A percentile compares a stretch with the other conserved stretches of the same genome.
Evolutionary conservation across 768 basidiomycete species (phyloP).

Genomic region (Phanerochaete carnosa): DNA sequence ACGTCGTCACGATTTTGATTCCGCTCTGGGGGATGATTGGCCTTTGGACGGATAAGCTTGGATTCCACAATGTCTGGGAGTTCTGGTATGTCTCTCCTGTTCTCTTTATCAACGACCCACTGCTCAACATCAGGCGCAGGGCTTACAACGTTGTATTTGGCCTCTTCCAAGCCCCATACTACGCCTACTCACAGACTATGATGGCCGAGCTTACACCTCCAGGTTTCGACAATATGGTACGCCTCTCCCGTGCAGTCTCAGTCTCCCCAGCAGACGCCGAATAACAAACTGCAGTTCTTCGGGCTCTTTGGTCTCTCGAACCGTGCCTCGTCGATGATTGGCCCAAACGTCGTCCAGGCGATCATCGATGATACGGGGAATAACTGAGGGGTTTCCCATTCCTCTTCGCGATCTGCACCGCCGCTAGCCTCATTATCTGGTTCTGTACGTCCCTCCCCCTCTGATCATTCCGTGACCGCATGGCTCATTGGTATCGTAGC

Average conservation of each 20-base stretch:
- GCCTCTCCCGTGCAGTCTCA: conserved; percentile 1
- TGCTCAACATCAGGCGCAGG: conserved; percentile 33
- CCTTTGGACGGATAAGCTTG: conserved; percentile 73
- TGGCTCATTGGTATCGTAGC: too few species aligned
- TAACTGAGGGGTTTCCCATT: conserved; percentile 85
- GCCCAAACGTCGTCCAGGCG: conserved; percentile 81
- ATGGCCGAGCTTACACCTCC: conserved; percentile 88
- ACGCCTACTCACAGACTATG: conserved; percentile 83
- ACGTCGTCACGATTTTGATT: conserved; percentile 71
- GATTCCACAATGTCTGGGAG: conserved; percentile 84
- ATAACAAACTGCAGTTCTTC: conserved; percentile 56
- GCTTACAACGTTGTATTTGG: conserved; percentile 80
- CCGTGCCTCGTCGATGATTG: conserved; percentile 83
- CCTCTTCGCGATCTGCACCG: conserved; percentile 66
- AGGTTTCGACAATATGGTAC: conserved; percentile 80
- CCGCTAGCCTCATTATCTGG: conserved; percentile 75
- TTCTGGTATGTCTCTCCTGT: conserved; percentile 57
- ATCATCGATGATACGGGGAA: conserved; percentile 70
- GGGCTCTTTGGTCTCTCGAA: conserved; percentile 84
- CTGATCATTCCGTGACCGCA: too few species aligned
- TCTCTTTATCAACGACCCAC: background rate
- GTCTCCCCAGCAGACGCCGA: background rate
- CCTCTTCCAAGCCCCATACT: conserved; percentile 84
- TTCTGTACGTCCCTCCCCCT: conserved; percentile 40
- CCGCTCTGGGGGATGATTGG: conserved; percentile 88